phyloP scores from a whole-genome alignment of 108 stramenopile genomes.

The Fistulifera pelliculosa region DNA sequence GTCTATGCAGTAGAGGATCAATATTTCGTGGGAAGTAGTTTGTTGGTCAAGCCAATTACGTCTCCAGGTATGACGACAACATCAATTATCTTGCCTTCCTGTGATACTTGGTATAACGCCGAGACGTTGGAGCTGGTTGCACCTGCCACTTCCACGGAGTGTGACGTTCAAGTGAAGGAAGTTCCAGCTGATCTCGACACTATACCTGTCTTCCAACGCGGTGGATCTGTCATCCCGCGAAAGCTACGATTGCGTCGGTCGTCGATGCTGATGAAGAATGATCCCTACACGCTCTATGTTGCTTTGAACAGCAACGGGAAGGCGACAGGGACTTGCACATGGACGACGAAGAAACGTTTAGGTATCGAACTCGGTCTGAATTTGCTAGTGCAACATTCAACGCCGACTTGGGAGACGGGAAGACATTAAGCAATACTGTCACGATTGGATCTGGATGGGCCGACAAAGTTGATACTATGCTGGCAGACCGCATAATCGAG shows the following conservation, averaged over 20 bases:
- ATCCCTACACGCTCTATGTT: slow-evolving; percentile 95
- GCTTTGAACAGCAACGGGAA: slow-evolving; percentile 61
- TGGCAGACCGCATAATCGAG: slow-evolving; percentile 48
- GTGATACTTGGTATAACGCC: slow-evolving; percentile 84
- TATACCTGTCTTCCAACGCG: slow-evolving; percentile 88
- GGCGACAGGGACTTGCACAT: slow-evolving; percentile 89
- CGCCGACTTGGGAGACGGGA: slow-evolving; percentile 25
- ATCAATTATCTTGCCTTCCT: slow-evolving; percentile 68
- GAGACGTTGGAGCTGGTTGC: slow-evolving; percentile 48
- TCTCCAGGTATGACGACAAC: slow-evolving; percentile 67
- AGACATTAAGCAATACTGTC: slow-evolving; percentile 35
- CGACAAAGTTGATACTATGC: slow-evolving; percentile 14
- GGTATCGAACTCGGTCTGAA: slow-evolving; percentile 49
- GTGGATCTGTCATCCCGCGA: slow-evolving; percentile 82
- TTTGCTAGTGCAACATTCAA: slow-evolving; percentile 54
- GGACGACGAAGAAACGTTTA: slow-evolving; percentile 93
- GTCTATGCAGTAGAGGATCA: slow-evolving; percentile 72
- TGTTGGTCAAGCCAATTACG: slow-evolving; percentile 95
- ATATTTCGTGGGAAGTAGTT: slow-evolving; percentile 91
- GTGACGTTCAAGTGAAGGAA: slow-evolving; percentile 17
- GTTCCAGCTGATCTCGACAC: slow-evolving; percentile 80
- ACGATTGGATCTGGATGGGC: slow-evolving; percentile 37
- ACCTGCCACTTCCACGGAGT: slow-evolving; percentile 7
- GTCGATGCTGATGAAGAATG: slow-evolving; percentile 78
- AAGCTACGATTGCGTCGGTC: slow-evolving; percentile 92